Conservation (phyloP, 1,139 yeast genomes). For the Suhomyces guaymorum region DNA sequence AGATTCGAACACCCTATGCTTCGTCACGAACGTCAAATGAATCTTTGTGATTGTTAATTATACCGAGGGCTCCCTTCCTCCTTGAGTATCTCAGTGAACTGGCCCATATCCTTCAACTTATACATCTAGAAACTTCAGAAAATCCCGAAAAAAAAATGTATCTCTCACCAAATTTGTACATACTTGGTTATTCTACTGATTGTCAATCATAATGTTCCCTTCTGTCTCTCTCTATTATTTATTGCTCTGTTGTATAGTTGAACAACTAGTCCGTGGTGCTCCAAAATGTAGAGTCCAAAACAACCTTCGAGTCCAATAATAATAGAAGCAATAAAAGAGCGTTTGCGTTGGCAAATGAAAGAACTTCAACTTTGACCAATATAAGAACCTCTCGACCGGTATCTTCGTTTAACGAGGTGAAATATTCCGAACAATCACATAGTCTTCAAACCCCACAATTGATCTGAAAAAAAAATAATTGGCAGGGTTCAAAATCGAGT, state of each 20-base stretch:
- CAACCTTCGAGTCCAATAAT: neutral
- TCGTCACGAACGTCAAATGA: constrained; percentile 1
- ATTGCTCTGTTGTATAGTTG: constrained; percentile 6
- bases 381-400: too few species aligned
- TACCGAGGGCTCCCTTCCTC: neutral
- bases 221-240: constrained; percentile 5
- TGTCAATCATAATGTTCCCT: constrained; percentile 2
- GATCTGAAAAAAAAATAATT: too few species aligned
- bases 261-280: neutral
- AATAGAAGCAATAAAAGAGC: too few species aligned
- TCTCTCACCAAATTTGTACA: constrained; percentile 3
- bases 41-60: constrained; percentile 1
- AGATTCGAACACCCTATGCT: constrained; percentile 2
- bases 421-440: too few species aligned
- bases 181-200: constrained; percentile 4
- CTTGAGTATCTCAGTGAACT: neutral
- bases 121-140: constrained; percentile 5
- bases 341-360: too few species aligned
- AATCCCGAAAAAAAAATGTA: constrained; percentile 2
- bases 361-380: too few species aligned
- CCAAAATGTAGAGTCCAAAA: neutral
- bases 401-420: too few species aligned
- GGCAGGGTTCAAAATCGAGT: too few species aligned
- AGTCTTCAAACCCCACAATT: too few species aligned
- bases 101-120: constrained; percentile 1